Percentiles rank a stretch among this genome's conserved stretches.
phyloP scores from a whole-genome alignment of 2,329 filamentous ascomycete genomes.

The Ophiostoma montium region DNA sequence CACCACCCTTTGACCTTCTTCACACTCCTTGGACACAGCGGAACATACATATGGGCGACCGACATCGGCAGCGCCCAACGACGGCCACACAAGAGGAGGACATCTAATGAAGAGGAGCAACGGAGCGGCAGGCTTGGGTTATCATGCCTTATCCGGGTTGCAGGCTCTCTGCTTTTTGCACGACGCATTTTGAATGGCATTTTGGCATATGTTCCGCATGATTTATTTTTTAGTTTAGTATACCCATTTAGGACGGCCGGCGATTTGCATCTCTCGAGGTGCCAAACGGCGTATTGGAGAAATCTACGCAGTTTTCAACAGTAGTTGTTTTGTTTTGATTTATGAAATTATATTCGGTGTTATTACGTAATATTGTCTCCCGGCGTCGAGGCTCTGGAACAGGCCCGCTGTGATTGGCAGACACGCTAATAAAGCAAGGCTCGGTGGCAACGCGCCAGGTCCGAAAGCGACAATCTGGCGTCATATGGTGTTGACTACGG shows the following conservation, averaged over 20 bases:
- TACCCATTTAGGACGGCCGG: conserved; percentile 1
- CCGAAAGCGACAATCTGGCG: background rate
- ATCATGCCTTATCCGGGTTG: background rate
- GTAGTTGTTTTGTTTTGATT: background rate
- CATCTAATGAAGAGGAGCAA: no score
- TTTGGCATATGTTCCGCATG: background rate
- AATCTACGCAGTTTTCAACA: background rate
- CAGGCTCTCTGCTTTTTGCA: background rate
- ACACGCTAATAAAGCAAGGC: background rate
- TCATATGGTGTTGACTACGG: background rate
- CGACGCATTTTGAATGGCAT: background rate
- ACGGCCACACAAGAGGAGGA: no score
- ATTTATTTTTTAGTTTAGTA: background rate
- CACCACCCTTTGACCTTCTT: background rate
- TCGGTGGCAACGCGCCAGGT: background rate
- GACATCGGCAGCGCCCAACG: no score
- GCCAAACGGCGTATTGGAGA: background rate
- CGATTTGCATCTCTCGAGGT: background rate
- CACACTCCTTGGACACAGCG: background rate
- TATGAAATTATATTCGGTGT: no score
- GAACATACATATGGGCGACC: no score
- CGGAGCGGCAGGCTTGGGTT: background rate
- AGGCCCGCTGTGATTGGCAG: background rate
- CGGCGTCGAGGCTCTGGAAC: background rate
- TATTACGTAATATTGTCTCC: no score